Evolutionary conservation across 2,329 filamentous ascomycete genomes (phyloP).

Genomic region (Sclerotinia nivalis): DNA sequence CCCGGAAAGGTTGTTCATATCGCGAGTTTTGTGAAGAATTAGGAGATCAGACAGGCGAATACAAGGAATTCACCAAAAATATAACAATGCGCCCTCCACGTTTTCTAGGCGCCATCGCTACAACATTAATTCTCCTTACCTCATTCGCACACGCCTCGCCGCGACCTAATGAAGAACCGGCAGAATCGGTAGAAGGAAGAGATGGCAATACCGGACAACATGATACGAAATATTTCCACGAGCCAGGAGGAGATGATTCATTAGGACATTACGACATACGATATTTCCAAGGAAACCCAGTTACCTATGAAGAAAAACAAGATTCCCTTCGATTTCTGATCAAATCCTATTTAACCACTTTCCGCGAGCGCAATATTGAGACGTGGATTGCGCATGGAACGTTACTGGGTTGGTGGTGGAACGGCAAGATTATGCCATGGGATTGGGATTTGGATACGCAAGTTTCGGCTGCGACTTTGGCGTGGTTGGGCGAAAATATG

Average conservation of each 20-base stretch:
- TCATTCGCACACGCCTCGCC: constrained; percentile 8
- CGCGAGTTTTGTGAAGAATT: neutral
- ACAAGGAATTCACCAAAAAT: neutral
- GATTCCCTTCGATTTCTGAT: constrained; percentile 68
- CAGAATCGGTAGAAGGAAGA: neutral
- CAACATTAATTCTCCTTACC: constrained; percentile 4
- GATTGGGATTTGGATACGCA: constrained; percentile 85
- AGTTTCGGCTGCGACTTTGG: constrained; percentile 66
- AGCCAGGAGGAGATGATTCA: constrained; percentile 59
- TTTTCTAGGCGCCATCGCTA: constrained; percentile 8
- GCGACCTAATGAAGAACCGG: neutral
- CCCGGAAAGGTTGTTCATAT: neutral
- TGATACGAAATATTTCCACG: constrained; percentile 43
- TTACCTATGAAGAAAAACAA: constrained; percentile 67
- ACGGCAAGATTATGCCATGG: constrained; percentile 74
- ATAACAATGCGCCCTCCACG: constrained; percentile 19
- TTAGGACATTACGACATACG: constrained; percentile 74
- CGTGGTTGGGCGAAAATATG: constrained; percentile 62
- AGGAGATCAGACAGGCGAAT: neutral
- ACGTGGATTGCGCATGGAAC: constrained; percentile 89
- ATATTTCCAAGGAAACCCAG: constrained; percentile 61
- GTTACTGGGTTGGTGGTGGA: constrained; percentile 89
- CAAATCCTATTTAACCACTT: constrained; percentile 70
- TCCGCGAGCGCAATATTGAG: constrained; percentile 65
- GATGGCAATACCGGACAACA: neutral